Conservation (phyloP, 2,329 filamentous ascomycete genomes). For the Penicillium sp. region DNA sequence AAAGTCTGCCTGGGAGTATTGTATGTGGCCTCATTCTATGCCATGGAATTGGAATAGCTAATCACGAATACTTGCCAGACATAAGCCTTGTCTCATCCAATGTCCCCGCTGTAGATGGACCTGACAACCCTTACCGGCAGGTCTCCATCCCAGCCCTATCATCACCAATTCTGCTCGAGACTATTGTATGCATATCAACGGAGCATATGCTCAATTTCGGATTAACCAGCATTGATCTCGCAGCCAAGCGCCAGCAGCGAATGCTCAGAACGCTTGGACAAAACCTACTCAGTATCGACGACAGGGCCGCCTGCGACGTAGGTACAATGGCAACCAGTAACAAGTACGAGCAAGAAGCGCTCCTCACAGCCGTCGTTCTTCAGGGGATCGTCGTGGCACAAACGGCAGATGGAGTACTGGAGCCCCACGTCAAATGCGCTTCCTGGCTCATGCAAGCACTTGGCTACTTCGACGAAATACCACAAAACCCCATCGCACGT, state of each 20-base stretch:
- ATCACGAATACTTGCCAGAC: slow-evolving; percentile 8
- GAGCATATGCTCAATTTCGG: slow-evolving; percentile 23
- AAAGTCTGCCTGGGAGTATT: slow-evolving; percentile 19
- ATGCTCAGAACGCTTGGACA: slow-evolving; percentile 18
- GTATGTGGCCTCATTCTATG: slow-evolving; percentile 3
- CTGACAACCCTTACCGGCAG: slow-evolving; percentile 19
- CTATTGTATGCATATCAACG: slow-evolving; percentile 20
- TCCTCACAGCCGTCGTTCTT: slow-evolving; percentile 17
- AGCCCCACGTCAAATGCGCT: slow-evolving; percentile 19
- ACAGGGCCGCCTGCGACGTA: background rate
- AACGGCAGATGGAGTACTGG: slow-evolving; percentile 17
- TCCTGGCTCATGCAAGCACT: slow-evolving; percentile 19
- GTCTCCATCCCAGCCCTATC: slow-evolving; percentile 17
- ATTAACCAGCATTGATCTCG: slow-evolving; percentile 14
- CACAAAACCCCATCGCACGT: slow-evolving; percentile 11
- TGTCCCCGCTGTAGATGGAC: slow-evolving; percentile 19
- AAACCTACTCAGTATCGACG: slow-evolving; percentile 10
- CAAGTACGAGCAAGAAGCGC: slow-evolving; percentile 13
- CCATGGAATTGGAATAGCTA: background rate
- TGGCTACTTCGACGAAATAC: slow-evolving; percentile 11
- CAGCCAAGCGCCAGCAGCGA: slow-evolving; percentile 17
- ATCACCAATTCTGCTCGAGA: slow-evolving; percentile 18
- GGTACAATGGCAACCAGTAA: background rate
- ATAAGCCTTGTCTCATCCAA: slow-evolving; percentile 20
- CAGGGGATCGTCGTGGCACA: slow-evolving; percentile 19